These are phyloP conservation scores for Colletotrichum theobromicola DNA, from an alignment of 2,329 filamentous ascomycete species.

Conservation along the genomic window DNA sequence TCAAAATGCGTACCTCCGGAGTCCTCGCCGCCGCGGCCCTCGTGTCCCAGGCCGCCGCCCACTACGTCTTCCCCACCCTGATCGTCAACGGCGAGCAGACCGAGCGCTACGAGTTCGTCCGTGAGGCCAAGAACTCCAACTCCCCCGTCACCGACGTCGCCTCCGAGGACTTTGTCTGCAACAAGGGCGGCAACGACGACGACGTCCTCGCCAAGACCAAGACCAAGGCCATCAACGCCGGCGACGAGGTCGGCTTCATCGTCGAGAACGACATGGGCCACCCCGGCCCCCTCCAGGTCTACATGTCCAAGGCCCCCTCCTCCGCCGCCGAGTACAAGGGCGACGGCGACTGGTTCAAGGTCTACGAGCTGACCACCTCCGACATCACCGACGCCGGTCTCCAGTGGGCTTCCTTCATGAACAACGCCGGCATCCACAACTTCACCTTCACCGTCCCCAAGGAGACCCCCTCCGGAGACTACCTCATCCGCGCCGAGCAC, in stretches of 20 bases:
- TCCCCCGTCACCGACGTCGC: slow-evolving; percentile 43
- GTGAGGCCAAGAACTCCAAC: slow-evolving; percentile 31
- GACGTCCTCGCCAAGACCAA: slow-evolving; percentile 39
- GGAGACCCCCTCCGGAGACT: slow-evolving; percentile 38
- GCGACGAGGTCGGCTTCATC: slow-evolving; percentile 46
- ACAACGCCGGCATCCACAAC: slow-evolving; percentile 34
- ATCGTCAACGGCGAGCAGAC: slow-evolving; percentile 24
- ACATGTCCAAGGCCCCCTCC: slow-evolving; percentile 39
- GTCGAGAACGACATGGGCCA: slow-evolving; percentile 38
- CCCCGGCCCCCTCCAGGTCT: slow-evolving; percentile 42
- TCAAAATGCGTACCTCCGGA: slow-evolving; percentile 7
- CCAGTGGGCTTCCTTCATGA: slow-evolving; percentile 35
- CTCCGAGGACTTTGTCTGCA: slow-evolving; percentile 43
- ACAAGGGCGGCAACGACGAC: slow-evolving; percentile 40
- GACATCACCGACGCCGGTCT: slow-evolving; percentile 31
- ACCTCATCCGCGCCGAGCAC: slow-evolving; percentile 42
- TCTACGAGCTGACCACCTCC: slow-evolving; percentile 36
- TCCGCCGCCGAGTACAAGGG: slow-evolving; percentile 33
- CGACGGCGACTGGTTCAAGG: slow-evolving; percentile 41
- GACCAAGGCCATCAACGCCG: slow-evolving; percentile 40
- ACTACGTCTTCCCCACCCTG: slow-evolving; percentile 25
- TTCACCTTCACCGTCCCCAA: slow-evolving; percentile 45
- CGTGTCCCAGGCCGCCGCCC: slow-evolving; percentile 19
- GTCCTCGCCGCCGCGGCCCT: slow-evolving; percentile 18
- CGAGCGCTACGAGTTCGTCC: slow-evolving; percentile 23